These are phyloP conservation scores for Chlamydomonas incerta DNA, from an alignment of 139 green algal species.

Conservation along the genomic window DNA sequence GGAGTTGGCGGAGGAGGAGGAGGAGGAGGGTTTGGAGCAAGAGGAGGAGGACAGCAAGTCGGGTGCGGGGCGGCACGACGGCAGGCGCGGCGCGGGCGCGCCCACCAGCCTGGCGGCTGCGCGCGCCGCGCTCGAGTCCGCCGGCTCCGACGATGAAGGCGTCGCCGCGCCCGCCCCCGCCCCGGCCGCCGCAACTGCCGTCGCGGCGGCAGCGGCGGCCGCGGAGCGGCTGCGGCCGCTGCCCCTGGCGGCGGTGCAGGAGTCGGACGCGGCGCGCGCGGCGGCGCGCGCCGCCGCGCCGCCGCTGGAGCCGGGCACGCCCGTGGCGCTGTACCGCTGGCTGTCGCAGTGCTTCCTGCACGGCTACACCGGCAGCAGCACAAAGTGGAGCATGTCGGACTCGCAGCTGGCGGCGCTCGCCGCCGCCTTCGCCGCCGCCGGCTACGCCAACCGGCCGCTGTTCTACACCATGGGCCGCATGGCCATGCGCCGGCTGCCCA, in stretches of 20 bases:
- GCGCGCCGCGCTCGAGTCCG: background rate
- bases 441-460: constrained; percentile 19
- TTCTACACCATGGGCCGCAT: constrained; percentile 39
- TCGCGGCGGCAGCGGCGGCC: too few relatives aligned
- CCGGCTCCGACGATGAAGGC: too few relatives aligned
- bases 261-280: background rate
- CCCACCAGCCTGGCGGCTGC: background rate
- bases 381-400: background rate
- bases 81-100: background rate
- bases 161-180: too few relatives aligned
- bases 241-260: background rate
- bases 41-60: background rate
- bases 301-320: background rate
- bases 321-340: constrained; percentile 13
- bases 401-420: constrained; percentile 22
- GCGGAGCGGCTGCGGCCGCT: constrained; percentile 8
- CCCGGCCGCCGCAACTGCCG: too few relatives aligned
- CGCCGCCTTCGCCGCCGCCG: constrained; percentile 13
- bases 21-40: background rate
- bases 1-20: background rate
- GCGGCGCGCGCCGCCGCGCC: background rate
- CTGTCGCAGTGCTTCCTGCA: background rate
- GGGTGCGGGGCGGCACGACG: background rate
- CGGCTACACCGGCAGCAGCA: background rate
- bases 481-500: background rate